Evolutionary conservation across 495 filamentous ascomycete genomes (phyloP).

Genomic region (Bacidia rubella): DNA sequence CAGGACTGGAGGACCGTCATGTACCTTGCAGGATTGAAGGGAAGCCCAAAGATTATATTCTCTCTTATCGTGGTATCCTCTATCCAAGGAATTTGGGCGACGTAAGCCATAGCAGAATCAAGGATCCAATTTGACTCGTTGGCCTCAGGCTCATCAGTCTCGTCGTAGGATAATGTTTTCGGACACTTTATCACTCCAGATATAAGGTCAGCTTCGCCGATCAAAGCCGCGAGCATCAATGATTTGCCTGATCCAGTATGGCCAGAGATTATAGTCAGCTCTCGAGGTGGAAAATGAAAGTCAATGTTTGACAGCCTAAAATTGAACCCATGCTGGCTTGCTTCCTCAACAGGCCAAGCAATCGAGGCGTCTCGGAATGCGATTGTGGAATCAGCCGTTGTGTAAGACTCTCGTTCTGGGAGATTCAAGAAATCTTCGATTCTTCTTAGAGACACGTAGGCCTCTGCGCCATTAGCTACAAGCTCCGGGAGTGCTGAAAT

Average conservation of each 20-base stretch:
- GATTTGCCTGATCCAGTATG: slow-evolving; percentile 52
- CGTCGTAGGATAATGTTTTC: slow-evolving; percentile 19
- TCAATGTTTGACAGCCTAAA: slow-evolving; percentile 47
- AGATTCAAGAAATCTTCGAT: slow-evolving; percentile 59
- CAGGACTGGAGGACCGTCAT: slow-evolving; percentile 51
- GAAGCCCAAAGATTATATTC: slow-evolving; percentile 62
- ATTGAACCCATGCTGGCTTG: slow-evolving; percentile 37
- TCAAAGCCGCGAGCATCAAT: slow-evolving; percentile 44
- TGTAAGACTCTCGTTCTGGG: slow-evolving; percentile 48
- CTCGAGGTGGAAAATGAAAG: slow-evolving; percentile 52
- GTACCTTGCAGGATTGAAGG: slow-evolving; percentile 51
- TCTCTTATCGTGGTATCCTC: slow-evolving; percentile 67
- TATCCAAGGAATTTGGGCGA: slow-evolving; percentile 77
- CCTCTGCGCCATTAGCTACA: slow-evolving; percentile 49
- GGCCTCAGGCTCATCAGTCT: slow-evolving; percentile 39
- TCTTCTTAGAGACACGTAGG: slow-evolving; percentile 58
- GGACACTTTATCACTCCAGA: slow-evolving; percentile 33
- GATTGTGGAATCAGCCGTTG: slow-evolving; percentile 42
- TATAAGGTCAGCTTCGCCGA: slow-evolving; percentile 45
- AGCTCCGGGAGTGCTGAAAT: slow-evolving; percentile 61
- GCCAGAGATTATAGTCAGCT: slow-evolving; percentile 51
- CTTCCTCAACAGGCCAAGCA: slow-evolving; percentile 51
- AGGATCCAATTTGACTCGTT: slow-evolving; percentile 58
- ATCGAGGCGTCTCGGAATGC: slow-evolving; percentile 56
- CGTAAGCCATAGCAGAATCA: slow-evolving; percentile 54